These are phyloP conservation scores for Penicillium sp. DNA, from an alignment of 2,329 filamentous ascomycete species.

Conservation along the genomic window DNA sequence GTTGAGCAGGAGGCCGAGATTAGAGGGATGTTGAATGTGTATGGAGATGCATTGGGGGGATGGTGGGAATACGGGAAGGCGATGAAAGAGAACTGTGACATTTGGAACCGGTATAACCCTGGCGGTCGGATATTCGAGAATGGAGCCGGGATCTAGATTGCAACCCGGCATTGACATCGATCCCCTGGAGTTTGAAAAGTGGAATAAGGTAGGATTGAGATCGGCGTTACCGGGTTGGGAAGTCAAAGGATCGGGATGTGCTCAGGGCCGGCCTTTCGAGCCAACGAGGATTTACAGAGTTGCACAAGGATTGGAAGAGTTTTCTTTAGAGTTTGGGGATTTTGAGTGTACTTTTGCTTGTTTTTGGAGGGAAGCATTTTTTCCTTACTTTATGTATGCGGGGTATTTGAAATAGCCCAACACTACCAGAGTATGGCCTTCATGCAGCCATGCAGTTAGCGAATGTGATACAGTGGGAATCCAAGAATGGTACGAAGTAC, in stretches of 20 bases:
- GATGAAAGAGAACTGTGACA: neutral
- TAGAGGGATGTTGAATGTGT: neutral
- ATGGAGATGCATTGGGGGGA: neutral
- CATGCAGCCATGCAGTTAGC: neutral
- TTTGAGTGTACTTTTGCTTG: neutral
- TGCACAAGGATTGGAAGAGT: neutral
- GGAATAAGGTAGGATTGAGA: neutral
- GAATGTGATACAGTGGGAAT: neutral
- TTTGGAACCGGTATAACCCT: neutral
- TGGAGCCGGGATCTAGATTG: neutral
- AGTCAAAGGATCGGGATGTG: neutral
- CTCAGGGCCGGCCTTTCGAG: too few relatives aligned
- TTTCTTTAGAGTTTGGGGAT: neutral
- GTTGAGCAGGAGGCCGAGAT: constrained; percentile 1
- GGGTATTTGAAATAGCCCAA: neutral
- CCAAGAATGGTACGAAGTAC: neutral
- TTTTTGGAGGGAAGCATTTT: neutral
- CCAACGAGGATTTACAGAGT: neutral
- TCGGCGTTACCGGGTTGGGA: neutral
- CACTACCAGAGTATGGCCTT: neutral
- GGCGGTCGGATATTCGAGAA: neutral
- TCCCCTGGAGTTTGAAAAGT: neutral
- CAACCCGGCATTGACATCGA: neutral
- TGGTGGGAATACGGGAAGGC: neutral
- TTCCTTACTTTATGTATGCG: neutral